phyloP scores from a whole-genome alignment of 345 rosid species.

The Dovyalis caffra region DNA sequence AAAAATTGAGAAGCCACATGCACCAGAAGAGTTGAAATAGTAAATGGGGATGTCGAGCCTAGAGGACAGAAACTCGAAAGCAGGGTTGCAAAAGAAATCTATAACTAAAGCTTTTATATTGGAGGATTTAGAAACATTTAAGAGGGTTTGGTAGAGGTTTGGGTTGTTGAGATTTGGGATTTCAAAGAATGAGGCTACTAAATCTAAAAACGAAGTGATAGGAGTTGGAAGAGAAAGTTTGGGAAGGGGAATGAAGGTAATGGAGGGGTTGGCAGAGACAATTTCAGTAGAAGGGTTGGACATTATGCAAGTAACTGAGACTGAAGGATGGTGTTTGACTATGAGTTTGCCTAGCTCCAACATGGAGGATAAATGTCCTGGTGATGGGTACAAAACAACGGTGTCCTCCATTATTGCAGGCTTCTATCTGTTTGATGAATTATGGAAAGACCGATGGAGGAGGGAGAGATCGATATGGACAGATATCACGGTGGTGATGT shows the following conservation, averaged over 20 bases:
- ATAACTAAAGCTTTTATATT: slow-evolving; percentile 36
- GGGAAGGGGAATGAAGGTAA: slow-evolving; percentile 51
- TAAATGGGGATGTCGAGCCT: slow-evolving; percentile 47
- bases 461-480: too few relatives aligned
- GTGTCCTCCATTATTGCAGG: neutral
- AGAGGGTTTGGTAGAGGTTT: slow-evolving; percentile 37
- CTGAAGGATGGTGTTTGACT: neutral
- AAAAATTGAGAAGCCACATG: slow-evolving; percentile 28
- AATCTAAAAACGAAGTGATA: slow-evolving; percentile 28
- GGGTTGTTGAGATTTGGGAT: slow-evolving; percentile 39
- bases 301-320: neutral
- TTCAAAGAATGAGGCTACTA: slow-evolving; percentile 34
- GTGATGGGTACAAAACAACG: slow-evolving; percentile 26
- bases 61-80: slow-evolving; percentile 20
- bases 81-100: slow-evolving; percentile 49
- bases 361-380: slow-evolving; percentile 33
- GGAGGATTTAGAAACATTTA: slow-evolving; percentile 29
- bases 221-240: slow-evolving; percentile 24
- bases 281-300: neutral
- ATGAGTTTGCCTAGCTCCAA: slow-evolving; percentile 32
- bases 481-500: too few relatives aligned
- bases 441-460: too few relatives aligned
- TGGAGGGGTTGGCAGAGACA: slow-evolving; percentile 41
- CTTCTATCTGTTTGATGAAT: neutral
- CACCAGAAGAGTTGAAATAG: slow-evolving; percentile 47